Conservation (phyloP, 1,139 yeast species). For the Taiozyma sp. region DNA sequence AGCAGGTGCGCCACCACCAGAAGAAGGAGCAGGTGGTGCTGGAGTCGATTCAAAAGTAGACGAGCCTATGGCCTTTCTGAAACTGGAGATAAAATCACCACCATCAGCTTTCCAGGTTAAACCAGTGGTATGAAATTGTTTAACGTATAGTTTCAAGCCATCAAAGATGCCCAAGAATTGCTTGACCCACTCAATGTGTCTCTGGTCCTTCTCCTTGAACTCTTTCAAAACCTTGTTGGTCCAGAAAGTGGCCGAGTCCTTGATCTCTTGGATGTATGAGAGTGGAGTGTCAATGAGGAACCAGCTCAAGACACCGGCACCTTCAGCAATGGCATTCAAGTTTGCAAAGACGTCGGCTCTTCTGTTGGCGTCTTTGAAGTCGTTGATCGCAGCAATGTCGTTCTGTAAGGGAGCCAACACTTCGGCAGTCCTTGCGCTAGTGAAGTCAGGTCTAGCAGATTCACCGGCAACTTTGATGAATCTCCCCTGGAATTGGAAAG, state of each 20-base stretch:
- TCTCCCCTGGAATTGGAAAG: constrained; percentile 50
- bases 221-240: constrained; percentile 87
- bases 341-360: constrained; percentile 61
- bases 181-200: constrained; percentile 80
- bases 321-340: constrained; percentile 82
- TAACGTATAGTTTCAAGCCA: constrained; percentile 66
- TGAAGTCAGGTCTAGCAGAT: constrained; percentile 60
- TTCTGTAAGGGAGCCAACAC: constrained; percentile 68
- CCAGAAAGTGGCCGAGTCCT: constrained; percentile 93
- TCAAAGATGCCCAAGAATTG: constrained; percentile 58
- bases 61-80: constrained; percentile 30
- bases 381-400: constrained; percentile 51
- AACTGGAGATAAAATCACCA: constrained; percentile 39
- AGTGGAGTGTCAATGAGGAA: constrained; percentile 66
- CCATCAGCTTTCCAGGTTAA: constrained; percentile 72
- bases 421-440: constrained; percentile 49
- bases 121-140: constrained; percentile 78
- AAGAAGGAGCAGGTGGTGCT: constrained; percentile 28
- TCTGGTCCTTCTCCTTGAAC: constrained; percentile 61
- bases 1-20: constrained; percentile 27
- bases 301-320: constrained; percentile 92
- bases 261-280: constrained; percentile 73
- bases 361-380: constrained; percentile 72
- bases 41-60: constrained; percentile 22
- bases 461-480: constrained; percentile 57